These are phyloP conservation scores for Irpex sp. DNA, from an alignment of 1,284 basidiomycete genomes.

Conservation along the genomic window DNA sequence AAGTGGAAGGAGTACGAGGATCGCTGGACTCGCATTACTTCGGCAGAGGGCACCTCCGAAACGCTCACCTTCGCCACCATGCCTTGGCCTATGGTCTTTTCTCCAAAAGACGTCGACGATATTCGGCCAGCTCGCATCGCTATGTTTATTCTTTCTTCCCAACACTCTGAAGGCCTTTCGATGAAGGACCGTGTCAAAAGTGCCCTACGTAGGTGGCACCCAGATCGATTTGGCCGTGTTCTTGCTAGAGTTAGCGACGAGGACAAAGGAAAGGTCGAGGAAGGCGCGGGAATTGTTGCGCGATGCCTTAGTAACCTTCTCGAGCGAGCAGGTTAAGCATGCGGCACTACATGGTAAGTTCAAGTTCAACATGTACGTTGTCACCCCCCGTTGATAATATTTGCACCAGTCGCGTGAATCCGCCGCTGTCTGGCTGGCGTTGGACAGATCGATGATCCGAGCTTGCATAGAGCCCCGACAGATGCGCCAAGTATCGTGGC, in stretches of 20 bases:
- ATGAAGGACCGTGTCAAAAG: constrained; percentile 60
- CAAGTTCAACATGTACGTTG: no score
- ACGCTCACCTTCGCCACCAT: constrained; percentile 53
- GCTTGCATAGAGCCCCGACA: no score
- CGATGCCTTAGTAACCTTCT: constrained; percentile 68
- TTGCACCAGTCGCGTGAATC: no score
- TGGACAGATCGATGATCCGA: no score
- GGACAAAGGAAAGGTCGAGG: constrained; percentile 57
- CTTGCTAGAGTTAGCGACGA: constrained; percentile 47
- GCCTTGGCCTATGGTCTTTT: constrained; percentile 62
- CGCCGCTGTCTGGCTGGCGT: no score
- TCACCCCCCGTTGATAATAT: no score
- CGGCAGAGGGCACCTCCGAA: constrained; percentile 38
- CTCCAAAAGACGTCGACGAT: constrained; percentile 41
- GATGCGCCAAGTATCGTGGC: no score
- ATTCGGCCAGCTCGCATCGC: constrained; percentile 48
- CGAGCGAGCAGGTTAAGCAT: constrained; percentile 21
- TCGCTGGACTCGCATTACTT: constrained; percentile 48
- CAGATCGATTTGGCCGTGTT: constrained; percentile 64
- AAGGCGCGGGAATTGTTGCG: constrained; percentile 66
- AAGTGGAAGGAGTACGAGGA: constrained; percentile 62
- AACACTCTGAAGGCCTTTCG: constrained; percentile 53
- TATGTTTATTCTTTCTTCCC: constrained; percentile 55
- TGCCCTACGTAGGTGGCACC: constrained; percentile 73
- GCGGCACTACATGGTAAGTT: neutral